Evolutionary conservation across 306 rosid genomes (phyloP).

Genomic region (Prunus mongolica): DNA sequence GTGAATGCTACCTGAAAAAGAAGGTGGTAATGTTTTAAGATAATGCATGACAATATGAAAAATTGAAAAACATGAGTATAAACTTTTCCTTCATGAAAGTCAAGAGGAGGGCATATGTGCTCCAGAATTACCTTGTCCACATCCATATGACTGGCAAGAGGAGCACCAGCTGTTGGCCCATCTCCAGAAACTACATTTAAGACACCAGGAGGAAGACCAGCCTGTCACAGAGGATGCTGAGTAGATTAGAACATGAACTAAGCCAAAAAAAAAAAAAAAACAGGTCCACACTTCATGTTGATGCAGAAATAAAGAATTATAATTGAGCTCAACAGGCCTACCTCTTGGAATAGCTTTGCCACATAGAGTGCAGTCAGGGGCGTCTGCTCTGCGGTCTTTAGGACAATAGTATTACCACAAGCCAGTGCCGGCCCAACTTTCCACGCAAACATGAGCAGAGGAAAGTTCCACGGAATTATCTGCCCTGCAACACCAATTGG

Average conservation of each 20-base stretch:
- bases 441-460: conserved; percentile 89
- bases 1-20: conserved; percentile 78
- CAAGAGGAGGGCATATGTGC: not conserved
- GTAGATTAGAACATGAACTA: conserved; percentile 9
- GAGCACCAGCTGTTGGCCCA: conserved; percentile 89
- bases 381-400: conserved; percentile 88
- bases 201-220: conserved; percentile 97
- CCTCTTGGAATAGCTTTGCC: conserved; percentile 79
- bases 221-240: conserved; percentile 41
- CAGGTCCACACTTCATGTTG: not conserved
- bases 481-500: conserved; percentile 98
- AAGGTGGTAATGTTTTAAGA: not conserved
- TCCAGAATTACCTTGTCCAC: conserved; percentile 78
- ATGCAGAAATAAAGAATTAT: not conserved
- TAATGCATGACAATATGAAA: not conserved
- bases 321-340: not conserved
- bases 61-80: not conserved
- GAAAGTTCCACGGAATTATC: conserved; percentile 97
- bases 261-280: not conserved
- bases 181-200: conserved; percentile 76
- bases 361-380: conserved; percentile 78
- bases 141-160: conserved; percentile 91
- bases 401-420: conserved; percentile 77
- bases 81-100: not conserved
- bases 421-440: conserved; percentile 99